Conservation (phyloP, 495 filamentous ascomycete genomes). For the Penicillium longicatenatum region DNA sequence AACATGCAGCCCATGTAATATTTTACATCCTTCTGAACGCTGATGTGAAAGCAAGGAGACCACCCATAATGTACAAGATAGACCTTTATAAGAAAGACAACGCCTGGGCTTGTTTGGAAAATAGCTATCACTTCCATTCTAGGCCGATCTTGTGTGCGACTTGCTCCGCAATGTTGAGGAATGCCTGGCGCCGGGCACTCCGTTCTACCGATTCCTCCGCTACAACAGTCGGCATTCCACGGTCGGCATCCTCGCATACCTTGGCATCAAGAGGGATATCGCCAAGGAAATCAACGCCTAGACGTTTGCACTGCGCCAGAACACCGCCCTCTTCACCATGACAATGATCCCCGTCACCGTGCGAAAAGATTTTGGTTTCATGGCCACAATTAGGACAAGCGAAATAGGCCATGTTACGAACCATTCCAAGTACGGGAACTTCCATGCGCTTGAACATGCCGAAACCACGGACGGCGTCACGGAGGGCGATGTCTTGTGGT, state of each 20-base stretch:
- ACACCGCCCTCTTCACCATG: slow-evolving; percentile 51
- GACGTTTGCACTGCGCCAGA: slow-evolving; percentile 58
- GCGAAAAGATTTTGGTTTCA: slow-evolving; percentile 75
- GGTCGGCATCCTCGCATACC: slow-evolving; percentile 88
- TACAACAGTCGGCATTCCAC: slow-evolving; percentile 88
- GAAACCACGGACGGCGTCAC: slow-evolving; percentile 86
- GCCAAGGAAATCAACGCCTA: slow-evolving; percentile 75
- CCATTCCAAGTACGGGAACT: slow-evolving; percentile 82
- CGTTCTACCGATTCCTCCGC: slow-evolving; percentile 77
- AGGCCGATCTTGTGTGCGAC: slow-evolving; percentile 56
- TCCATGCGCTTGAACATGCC: slow-evolving; percentile 87
- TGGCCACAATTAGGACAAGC: slow-evolving; percentile 74
- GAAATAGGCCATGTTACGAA: slow-evolving; percentile 94
- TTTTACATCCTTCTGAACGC: background rate
- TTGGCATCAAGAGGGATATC: slow-evolving; percentile 86
- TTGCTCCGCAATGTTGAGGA: slow-evolving; percentile 66
- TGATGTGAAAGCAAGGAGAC: background rate
- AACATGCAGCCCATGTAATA: background rate
- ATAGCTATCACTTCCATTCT: slow-evolving; percentile 20
- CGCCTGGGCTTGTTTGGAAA: background rate
- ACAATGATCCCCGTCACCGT: slow-evolving; percentile 39
- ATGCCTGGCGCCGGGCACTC: slow-evolving; percentile 68
- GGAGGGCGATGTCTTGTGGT: slow-evolving; percentile 86
- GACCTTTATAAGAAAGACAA: background rate
- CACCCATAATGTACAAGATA: background rate